phyloP scores from a whole-genome alignment of 2,329 filamentous ascomycete genomes.

The Chaetomiaceae sp. region DNA sequence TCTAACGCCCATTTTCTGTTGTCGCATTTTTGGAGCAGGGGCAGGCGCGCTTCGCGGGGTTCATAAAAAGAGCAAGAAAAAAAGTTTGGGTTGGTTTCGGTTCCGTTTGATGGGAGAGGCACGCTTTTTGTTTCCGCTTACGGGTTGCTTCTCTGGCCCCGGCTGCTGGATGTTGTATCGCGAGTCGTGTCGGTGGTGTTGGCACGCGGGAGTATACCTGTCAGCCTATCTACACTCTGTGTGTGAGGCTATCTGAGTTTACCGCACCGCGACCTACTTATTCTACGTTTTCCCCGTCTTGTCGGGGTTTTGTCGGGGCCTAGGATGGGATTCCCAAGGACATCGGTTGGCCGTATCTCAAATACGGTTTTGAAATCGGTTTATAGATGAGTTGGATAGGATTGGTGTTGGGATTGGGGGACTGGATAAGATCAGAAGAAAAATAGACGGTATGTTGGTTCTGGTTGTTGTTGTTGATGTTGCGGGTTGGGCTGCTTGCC shows the following conservation, averaged over 20 bases:
- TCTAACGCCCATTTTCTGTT: not conserved
- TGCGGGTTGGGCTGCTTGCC: no score
- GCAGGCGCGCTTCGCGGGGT: not conserved
- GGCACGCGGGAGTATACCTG: not conserved
- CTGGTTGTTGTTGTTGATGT: no score
- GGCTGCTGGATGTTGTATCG: no score
- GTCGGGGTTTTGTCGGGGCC: not conserved
- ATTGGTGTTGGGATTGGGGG: no score
- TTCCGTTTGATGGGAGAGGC: not conserved
- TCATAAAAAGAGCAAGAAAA: slow-evolving; percentile 3
- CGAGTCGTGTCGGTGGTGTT: not conserved
- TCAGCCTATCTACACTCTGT: not conserved
- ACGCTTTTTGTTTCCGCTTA: not conserved
- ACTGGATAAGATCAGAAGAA: no score
- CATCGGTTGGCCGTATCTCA: not conserved
- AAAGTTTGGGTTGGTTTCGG: not conserved
- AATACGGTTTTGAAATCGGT: not conserved
- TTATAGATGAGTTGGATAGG: no score
- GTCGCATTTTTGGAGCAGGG: slow-evolving; percentile 6
- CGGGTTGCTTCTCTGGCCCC: not conserved
- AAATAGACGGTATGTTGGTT: not conserved
- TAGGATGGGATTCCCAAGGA: not conserved
- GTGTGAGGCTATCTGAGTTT: not conserved
- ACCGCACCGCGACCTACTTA: not conserved
- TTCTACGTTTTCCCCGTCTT: not conserved